Conservation (phyloP, 805 yeast species). For the Metahyphopichia silvanorum region DNA sequence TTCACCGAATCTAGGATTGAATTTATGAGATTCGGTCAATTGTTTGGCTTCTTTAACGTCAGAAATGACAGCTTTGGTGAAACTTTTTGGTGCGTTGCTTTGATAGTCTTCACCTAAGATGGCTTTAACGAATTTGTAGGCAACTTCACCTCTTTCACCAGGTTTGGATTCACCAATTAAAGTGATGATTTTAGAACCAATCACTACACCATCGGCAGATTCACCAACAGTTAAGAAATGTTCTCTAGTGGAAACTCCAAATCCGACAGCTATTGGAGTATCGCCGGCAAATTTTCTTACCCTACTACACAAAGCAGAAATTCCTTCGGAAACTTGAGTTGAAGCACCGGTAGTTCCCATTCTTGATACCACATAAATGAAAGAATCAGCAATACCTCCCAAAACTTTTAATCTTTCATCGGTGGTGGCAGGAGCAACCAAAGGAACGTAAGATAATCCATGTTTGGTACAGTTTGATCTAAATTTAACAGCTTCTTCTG, state of each 20-base stretch:
- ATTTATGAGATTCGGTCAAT: slow-evolving; percentile 59
- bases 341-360: slow-evolving; percentile 98
- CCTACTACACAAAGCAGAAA: slow-evolving; percentile 65
- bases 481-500: slow-evolving; percentile 92
- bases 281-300: slow-evolving; percentile 74
- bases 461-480: slow-evolving; percentile 65
- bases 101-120: slow-evolving; percentile 58
- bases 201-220: slow-evolving; percentile 91
- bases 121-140: slow-evolving; percentile 62
- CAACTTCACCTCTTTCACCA: slow-evolving; percentile 60
- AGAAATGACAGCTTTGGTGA: slow-evolving; percentile 18
- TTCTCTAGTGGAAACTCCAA: slow-evolving; percentile 93
- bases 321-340: slow-evolving; percentile 57
- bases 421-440: slow-evolving; percentile 95
- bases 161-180: slow-evolving; percentile 60
- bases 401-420: slow-evolving; percentile 79
- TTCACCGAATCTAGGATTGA: slow-evolving; percentile 80
- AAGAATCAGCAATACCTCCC: slow-evolving; percentile 88
- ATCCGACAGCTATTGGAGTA: slow-evolving; percentile 87
- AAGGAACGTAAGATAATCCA: slow-evolving; percentile 83
- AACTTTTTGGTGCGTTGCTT: slow-evolving; percentile 24
- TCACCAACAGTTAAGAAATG: slow-evolving; percentile 79
- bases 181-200: slow-evolving; percentile 83
- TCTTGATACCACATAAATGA: slow-evolving; percentile 92
- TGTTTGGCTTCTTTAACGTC: slow-evolving; percentile 28